phyloP scores from a whole-genome alignment of 805 yeast genomes.

The Starmerella tilneyi region DNA sequence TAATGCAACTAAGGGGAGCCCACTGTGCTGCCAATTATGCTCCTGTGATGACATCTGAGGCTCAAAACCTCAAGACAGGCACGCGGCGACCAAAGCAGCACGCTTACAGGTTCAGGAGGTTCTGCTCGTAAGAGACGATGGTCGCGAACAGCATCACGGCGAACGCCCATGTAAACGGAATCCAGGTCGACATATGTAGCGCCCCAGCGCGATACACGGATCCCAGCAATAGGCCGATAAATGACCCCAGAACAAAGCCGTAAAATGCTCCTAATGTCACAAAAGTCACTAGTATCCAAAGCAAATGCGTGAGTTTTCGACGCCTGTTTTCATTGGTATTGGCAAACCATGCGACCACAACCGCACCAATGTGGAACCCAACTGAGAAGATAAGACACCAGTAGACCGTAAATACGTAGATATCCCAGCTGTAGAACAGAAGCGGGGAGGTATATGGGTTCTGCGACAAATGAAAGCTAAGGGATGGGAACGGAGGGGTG shows the following conservation, averaged over 20 bases:
- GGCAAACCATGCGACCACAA: conserved; percentile 44
- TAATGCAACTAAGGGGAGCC: no score
- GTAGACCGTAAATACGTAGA: conserved; percentile 70
- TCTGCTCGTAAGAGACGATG: conserved; percentile 54
- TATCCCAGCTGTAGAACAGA: conserved; percentile 58
- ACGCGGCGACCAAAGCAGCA: no score
- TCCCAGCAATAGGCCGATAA: conserved; percentile 63
- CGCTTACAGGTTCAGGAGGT: conserved; percentile 29
- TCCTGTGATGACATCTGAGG: no score
- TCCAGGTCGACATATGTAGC: conserved; percentile 88
- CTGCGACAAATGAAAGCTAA: conserved; percentile 31
- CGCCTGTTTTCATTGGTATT: conserved; percentile 39
- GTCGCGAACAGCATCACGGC: conserved; percentile 58
- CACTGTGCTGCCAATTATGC: no score
- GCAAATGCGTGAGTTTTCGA: conserved; percentile 16
- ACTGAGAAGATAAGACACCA: conserved; percentile 70
- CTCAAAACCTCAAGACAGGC: neutral
- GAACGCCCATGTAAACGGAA: conserved; percentile 74
- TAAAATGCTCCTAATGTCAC: conserved; percentile 33
- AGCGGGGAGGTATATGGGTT: conserved; percentile 39
- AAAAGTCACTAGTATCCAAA: conserved; percentile 35
- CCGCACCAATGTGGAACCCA: conserved; percentile 55
- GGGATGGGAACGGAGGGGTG: conserved; percentile 70
- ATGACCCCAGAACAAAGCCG: conserved; percentile 62
- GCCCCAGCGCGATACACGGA: conserved; percentile 72